Evolutionary conservation across 139 green algal species (phyloP).

Genomic region (Micromonas pusilla): DNA sequence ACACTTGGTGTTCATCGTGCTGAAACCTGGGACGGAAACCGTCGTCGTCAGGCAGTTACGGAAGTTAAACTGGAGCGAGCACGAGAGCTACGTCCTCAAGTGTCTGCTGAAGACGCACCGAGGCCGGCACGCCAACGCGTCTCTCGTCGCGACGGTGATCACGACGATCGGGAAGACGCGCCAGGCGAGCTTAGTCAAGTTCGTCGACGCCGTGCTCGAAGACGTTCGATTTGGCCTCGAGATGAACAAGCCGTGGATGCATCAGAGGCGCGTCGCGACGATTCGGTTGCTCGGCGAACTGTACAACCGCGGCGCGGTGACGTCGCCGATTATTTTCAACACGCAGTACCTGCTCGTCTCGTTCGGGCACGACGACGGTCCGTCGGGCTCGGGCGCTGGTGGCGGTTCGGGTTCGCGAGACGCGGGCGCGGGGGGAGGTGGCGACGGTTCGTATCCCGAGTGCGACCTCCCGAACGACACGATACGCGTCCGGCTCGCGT

Average conservation of each 20-base stretch:
- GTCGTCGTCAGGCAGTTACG: conserved; percentile 77
- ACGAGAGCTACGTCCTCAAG: conserved; percentile 72
- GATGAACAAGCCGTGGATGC: conserved; percentile 25
- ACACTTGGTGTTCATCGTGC: conserved; percentile 69
- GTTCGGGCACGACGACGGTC: conserved; percentile 56
- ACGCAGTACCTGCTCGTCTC: conserved; percentile 78
- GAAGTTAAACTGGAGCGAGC: conserved; percentile 67
- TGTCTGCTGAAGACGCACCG: conserved; percentile 66
- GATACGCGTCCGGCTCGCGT: conserved; percentile 65
- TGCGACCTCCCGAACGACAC: conserved; percentile 52
- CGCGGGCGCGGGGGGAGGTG: too few relatives aligned
- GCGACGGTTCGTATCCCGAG: too few relatives aligned
- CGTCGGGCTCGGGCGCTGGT: conserved; percentile 26
- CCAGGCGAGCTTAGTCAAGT: conserved; percentile 57
- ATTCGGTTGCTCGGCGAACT: conserved; percentile 82
- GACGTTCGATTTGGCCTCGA: conserved; percentile 72
- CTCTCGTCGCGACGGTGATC: conserved; percentile 67
- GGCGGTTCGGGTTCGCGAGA: too few relatives aligned
- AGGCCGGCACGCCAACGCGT: conserved; percentile 49
- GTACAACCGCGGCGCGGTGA: conserved; percentile 72
- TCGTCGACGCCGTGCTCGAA: conserved; percentile 81
- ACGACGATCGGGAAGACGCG: conserved; percentile 72
- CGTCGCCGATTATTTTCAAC: conserved; percentile 64
- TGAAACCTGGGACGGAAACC: conserved; percentile 48
- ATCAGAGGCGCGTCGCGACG: conserved; percentile 75